A percentile compares a stretch with the other conserved stretches of the same genome.
Evolutionary conservation across 768 basidiomycete genomes (phyloP).

Genomic region (Podaxis sp.): DNA sequence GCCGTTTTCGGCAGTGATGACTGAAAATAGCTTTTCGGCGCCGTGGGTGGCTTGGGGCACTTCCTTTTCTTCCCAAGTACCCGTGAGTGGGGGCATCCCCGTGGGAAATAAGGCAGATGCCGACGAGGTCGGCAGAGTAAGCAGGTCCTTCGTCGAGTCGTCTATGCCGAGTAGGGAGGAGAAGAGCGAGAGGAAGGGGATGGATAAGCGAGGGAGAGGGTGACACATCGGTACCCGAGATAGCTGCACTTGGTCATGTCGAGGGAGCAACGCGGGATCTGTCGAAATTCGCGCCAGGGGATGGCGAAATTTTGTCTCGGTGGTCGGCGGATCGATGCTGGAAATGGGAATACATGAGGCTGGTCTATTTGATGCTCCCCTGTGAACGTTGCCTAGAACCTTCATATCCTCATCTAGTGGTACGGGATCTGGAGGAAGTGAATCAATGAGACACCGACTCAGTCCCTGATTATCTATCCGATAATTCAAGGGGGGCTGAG

Average conservation of each 20-base stretch:
- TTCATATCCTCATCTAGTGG: background rate
- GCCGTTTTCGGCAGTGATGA: background rate
- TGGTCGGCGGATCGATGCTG: background rate
- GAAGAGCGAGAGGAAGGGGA: conserved; percentile 34
- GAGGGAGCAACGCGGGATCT: background rate
- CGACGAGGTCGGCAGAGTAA: conserved; percentile 23
- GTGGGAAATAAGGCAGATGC: conserved; percentile 29
- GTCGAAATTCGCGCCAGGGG: background rate
- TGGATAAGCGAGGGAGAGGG: conserved; percentile 27
- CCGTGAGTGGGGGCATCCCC: background rate
- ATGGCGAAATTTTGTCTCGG: background rate
- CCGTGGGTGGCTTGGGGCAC: background rate
- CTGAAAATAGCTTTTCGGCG: background rate
- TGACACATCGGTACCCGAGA: background rate
- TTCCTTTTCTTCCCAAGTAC: background rate
- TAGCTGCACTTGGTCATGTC: background rate
- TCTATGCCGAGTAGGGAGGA: conserved; percentile 31
- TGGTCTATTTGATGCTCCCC: background rate
- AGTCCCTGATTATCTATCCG: background rate
- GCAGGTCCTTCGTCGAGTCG: conserved; percentile 31
- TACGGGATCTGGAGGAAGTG: background rate
- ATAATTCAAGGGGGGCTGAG: background rate
- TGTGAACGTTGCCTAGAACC: background rate
- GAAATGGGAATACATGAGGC: background rate
- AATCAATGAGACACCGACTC: background rate